Percentiles rank a stretch among this genome's conserved stretches.
These are phyloP conservation scores for Penicillium bialowiezense DNA, from an alignment of 495 filamentous ascomycete species.

Conservation along the genomic window DNA sequence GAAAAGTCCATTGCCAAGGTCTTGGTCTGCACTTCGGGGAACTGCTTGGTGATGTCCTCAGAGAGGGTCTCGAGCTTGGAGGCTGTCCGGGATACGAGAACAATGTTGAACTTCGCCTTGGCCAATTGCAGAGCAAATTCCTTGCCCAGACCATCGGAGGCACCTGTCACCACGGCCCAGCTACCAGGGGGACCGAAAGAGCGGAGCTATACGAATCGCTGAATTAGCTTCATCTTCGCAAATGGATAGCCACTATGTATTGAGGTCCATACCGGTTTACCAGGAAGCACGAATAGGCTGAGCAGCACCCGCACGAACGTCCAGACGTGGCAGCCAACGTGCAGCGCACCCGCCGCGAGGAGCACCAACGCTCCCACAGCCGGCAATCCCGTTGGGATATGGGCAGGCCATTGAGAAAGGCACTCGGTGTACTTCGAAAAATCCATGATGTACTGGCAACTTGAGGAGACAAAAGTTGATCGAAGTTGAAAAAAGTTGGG, in stretches of 20 bases:
- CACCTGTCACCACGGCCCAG: slow-evolving; percentile 94
- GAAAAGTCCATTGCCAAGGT: slow-evolving; percentile 90
- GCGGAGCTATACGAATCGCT: slow-evolving; percentile 58
- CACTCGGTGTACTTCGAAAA: slow-evolving; percentile 32
- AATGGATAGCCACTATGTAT: neutral
- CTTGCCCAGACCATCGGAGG: slow-evolving; percentile 95
- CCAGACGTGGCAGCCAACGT: slow-evolving; percentile 53
- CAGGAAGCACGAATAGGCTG: slow-evolving; percentile 74
- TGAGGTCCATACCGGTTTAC: slow-evolving; percentile 49
- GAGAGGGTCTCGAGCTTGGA: slow-evolving; percentile 81
- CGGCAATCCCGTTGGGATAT: slow-evolving; percentile 38
- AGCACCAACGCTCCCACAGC: slow-evolving; percentile 34
- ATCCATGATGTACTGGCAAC: slow-evolving; percentile 32
- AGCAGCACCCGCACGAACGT: slow-evolving; percentile 64
- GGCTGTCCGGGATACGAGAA: slow-evolving; percentile 90
- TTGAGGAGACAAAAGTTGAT: slow-evolving; percentile 4
- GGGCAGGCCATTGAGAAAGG: slow-evolving; percentile 35
- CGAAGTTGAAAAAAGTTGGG: slow-evolving; percentile 19
- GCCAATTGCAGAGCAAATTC: slow-evolving; percentile 92
- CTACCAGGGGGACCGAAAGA: slow-evolving; percentile 89
- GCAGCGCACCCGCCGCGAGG: slow-evolving; percentile 57
- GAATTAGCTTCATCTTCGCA: slow-evolving; percentile 4
- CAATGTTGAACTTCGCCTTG: slow-evolving; percentile 84
- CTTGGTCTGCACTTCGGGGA: slow-evolving; percentile 63
- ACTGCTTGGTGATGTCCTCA: slow-evolving; percentile 67